phyloP scores from a whole-genome alignment of 164 flowering plant genomes.

The Vitis rupestris region DNA sequence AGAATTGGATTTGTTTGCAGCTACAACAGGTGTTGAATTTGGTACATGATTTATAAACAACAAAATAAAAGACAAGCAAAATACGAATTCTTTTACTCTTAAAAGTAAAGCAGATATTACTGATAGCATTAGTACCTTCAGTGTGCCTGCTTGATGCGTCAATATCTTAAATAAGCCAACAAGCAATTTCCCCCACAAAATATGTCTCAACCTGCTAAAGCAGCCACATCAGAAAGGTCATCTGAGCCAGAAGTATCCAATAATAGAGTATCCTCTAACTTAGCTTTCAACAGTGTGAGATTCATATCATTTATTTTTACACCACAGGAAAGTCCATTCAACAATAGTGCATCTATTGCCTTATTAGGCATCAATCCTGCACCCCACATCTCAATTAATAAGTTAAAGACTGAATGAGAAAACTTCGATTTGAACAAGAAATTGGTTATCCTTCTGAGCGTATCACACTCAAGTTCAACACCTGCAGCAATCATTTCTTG shows the following conservation, averaged over 20 bases:
- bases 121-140: too few species aligned
- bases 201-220: conserved; percentile 29
- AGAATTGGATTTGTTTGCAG: too few species aligned
- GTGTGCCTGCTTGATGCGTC: too few species aligned
- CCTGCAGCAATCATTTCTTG: conserved; percentile 37
- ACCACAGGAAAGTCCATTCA: conserved; percentile 14
- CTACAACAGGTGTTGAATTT: too few species aligned
- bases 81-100: too few species aligned
- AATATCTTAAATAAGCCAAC: too few species aligned
- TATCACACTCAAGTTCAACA: conserved; percentile 21
- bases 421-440: conserved; percentile 22
- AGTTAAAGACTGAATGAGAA: conserved; percentile 18
- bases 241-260: conserved; percentile 22
- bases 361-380: conserved; percentile 32
- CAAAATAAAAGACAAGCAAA: too few species aligned
- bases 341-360: conserved; percentile 12
- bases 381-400: conserved; percentile 29
- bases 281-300: conserved; percentile 8
- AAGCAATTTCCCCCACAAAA: too few species aligned
- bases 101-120: too few species aligned
- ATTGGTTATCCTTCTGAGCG: conserved; percentile 21
- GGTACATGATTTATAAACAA: too few species aligned
- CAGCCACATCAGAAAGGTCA: conserved; percentile 26
- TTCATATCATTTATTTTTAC: conserved; percentile 15
- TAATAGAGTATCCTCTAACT: conserved; percentile 11